phyloP scores from a whole-genome alignment of 805 yeast genomes.

The Metschnikowia koreensis region DNA sequence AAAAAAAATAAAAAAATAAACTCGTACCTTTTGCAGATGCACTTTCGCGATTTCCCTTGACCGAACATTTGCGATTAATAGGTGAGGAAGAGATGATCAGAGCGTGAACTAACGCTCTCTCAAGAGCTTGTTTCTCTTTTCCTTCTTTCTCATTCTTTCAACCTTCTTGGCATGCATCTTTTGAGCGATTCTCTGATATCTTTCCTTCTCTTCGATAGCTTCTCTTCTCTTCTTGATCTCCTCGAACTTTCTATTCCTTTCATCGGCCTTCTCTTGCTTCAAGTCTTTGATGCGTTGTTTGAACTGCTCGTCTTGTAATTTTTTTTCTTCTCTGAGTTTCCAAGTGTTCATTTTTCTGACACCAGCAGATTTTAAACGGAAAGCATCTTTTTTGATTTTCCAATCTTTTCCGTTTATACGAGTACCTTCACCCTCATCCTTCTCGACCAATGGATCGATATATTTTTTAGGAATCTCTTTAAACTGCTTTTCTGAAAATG shows the following conservation, averaged over 20 bases:
- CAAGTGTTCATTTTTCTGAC: conserved; percentile 52
- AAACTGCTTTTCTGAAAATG: conserved; percentile 26
- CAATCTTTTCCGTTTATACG: conserved; percentile 68
- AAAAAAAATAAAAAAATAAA: too few species aligned
- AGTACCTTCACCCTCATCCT: conserved; percentile 44
- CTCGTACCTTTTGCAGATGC: too few species aligned
- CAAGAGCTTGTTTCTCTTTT: conserved; percentile 90
- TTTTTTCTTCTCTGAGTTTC: conserved; percentile 65
- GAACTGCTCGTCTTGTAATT: conserved; percentile 60
- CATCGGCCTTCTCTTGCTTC: conserved; percentile 73
- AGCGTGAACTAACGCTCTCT: conserved; percentile 65
- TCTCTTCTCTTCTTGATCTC: conserved; percentile 71
- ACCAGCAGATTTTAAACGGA: conserved; percentile 61
- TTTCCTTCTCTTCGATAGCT: conserved; percentile 82
- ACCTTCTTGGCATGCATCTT: conserved; percentile 92
- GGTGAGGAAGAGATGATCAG: neutral
- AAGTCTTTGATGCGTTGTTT: conserved; percentile 69
- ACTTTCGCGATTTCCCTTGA: too few species aligned
- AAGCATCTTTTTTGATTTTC: conserved; percentile 68
- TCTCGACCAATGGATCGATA: conserved; percentile 32
- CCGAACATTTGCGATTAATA: too few species aligned
- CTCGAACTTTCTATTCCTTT: conserved; percentile 50
- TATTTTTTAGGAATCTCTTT: conserved; percentile 37
- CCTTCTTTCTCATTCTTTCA: conserved; percentile 84
- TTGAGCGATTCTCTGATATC: conserved; percentile 76